Percentiles rank a stretch among this genome's conserved stretches.
Conservation (phyloP, 257 asterid species). For the Catharanthus roseus region DNA sequence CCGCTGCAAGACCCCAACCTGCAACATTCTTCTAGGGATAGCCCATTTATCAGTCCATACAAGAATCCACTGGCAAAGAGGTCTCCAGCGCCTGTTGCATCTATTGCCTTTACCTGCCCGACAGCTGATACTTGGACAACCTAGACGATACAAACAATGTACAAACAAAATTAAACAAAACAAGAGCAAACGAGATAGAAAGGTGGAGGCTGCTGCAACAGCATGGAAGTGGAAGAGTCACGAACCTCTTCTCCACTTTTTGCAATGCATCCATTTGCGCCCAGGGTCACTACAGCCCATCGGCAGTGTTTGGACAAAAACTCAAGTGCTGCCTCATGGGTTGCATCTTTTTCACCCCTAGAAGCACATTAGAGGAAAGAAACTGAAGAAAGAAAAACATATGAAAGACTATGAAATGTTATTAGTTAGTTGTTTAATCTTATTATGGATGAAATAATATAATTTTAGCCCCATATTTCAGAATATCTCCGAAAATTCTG, state of each 20-base stretch:
- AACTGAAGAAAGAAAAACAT: constrained; percentile 1
- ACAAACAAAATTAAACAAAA: neutral
- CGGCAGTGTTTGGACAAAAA: constrained; percentile 66
- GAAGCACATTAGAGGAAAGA: constrained; percentile 12
- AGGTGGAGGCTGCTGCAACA: no score
- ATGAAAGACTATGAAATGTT: constrained; percentile 8
- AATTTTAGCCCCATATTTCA: neutral
- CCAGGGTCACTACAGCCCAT: constrained; percentile 95
- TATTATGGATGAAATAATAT: neutral
- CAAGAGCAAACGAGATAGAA: no score
- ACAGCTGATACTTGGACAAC: constrained; percentile 78
- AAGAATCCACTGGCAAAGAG: constrained; percentile 91
- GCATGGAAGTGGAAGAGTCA: no score
- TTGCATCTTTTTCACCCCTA: constrained; percentile 55
- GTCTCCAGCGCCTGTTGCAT: constrained; percentile 99
- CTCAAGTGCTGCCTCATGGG: constrained; percentile 68
- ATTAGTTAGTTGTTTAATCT: neutral
- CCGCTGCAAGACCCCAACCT: constrained; percentile 88
- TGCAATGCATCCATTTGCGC: constrained; percentile 87
- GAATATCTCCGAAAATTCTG: constrained; percentile 9
- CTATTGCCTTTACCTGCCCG: constrained; percentile 64
- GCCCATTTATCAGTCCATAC: constrained; percentile 79
- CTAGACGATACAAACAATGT: constrained; percentile 21
- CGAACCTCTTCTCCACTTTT: constrained; percentile 73
- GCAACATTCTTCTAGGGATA: constrained; percentile 81